Base-by-base conservation (phyloP, 257 asterid genomes). In the Salvia splendens region DNA sequence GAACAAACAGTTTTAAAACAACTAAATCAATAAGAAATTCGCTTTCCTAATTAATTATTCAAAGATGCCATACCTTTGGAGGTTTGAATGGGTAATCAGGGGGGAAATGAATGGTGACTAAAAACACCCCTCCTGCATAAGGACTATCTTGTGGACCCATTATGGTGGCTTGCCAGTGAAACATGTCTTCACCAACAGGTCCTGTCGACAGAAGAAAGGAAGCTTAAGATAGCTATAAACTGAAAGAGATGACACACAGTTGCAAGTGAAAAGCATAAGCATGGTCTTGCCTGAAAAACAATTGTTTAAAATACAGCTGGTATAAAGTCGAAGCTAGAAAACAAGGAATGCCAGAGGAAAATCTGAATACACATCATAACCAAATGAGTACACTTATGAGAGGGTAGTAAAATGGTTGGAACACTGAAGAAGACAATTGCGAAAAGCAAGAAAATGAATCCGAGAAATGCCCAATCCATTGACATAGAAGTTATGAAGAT, bases 81-180 rank as follows among this genome's bases (percentile, higher is more conserved):
- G 93, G 93, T 60, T 88, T 86, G 85, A 88, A 86, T 12, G 95
- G 92, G 69, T 85, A 87, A 69, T 85, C 95, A 0, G 89, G 92
- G 74, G 95, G 95, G 40, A 87, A 87, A 79, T 85, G 92, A 59
- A 87, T 85, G 3, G 89, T 83, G 62, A 85, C 88, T 68, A 85
- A 64, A 73, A 85, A 85, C 74, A 87, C 92, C 35, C 95, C 95
- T 45, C 95, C 95, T 0, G 92, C 77, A 70, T 85, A 87, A 69
- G 92, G 95, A 70, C 92, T 87, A 55, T 83, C 95, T 28, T 83
- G 86, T 3, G 95, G 92, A 15, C 95, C 95, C 95, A 87, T 87
- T 67, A 87, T 85, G 0, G 95, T 87, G 51, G 90, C 95, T 81
- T 85, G 92, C 95, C 92, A 87, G 71, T 87, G 92, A 65, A 87